phyloP scores from a whole-genome alignment of 352 stramenopile species.

The Globisporangium spiculum region DNA sequence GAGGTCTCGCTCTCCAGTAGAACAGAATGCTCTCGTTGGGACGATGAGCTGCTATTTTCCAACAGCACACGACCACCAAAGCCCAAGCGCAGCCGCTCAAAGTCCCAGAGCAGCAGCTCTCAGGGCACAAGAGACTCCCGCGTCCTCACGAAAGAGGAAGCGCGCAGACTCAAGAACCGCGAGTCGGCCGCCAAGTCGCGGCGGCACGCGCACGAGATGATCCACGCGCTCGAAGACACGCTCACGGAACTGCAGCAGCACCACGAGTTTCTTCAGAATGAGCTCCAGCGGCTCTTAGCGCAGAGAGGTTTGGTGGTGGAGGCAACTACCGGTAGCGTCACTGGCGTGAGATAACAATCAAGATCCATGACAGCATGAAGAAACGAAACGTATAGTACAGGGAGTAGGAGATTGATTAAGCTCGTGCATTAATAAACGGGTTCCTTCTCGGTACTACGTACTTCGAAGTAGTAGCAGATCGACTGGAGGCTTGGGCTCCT shows the following conservation, averaged over 20 bases:
- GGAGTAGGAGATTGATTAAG: background rate
- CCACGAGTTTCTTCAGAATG: constrained; percentile 4
- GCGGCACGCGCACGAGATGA: constrained; percentile 18
- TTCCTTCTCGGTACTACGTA: too few relatives aligned
- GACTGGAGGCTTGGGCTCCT: too few relatives aligned
- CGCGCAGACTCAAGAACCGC: constrained; percentile 18
- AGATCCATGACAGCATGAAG: too few relatives aligned
- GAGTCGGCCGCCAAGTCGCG: constrained; percentile 23
- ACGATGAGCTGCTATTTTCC: too few relatives aligned
- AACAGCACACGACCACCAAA: background rate
- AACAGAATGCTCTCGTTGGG: background rate
- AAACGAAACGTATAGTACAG: too few relatives aligned
- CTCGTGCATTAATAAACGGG: background rate
- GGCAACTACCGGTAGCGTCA: background rate
- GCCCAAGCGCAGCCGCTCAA: background rate
- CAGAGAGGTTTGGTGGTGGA: background rate
- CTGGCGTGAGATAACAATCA: background rate
- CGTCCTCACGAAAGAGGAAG: constrained; percentile 12
- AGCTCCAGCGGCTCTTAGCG: constrained; percentile 2
- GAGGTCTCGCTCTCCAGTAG: background rate
- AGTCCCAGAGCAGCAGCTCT: too few relatives aligned
- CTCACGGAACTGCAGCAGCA: constrained; percentile 4
- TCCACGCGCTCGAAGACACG: constrained; percentile 20
- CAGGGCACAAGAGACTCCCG: background rate
- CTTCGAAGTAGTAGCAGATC: too few relatives aligned